phyloP scores from a whole-genome alignment of 2,329 filamentous ascomycete species.

The Madurella mycetomatis region DNA sequence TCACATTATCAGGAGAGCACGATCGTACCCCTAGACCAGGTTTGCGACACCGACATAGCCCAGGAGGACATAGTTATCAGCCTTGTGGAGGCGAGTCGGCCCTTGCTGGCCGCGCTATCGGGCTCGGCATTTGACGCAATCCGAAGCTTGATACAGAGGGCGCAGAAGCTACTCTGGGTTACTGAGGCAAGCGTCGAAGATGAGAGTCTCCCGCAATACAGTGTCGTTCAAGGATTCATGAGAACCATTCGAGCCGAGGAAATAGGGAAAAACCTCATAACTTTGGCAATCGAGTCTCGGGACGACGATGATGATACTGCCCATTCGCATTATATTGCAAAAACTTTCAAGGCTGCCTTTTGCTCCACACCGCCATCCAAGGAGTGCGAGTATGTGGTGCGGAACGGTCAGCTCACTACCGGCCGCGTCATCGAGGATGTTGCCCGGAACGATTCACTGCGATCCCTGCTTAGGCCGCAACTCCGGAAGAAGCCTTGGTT shows the following conservation, averaged over 20 bases:
- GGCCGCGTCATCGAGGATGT: neutral
- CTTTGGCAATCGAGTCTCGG: neutral
- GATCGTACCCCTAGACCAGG: no score
- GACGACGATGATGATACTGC: neutral
- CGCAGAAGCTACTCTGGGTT: neutral
- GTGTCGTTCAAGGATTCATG: neutral
- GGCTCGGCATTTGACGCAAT: neutral
- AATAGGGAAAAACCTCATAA: neutral
- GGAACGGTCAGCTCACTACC: neutral
- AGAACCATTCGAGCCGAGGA: conserved; percentile 2
- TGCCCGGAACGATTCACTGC: neutral
- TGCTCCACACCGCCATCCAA: neutral
- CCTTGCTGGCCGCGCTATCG: neutral
- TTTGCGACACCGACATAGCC: no score
- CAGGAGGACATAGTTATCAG: no score
- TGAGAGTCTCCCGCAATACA: neutral
- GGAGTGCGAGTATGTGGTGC: conserved; percentile 1
- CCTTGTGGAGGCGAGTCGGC: no score
- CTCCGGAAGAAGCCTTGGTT: neutral
- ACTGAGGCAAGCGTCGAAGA: neutral
- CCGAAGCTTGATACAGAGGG: neutral
- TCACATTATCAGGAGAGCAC: no score
- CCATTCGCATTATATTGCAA: neutral
- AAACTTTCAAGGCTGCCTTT: neutral
- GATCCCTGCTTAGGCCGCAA: neutral